Conservation (phyloP, 1,139 yeast genomes). For the Yamadazyma sp. region DNA sequence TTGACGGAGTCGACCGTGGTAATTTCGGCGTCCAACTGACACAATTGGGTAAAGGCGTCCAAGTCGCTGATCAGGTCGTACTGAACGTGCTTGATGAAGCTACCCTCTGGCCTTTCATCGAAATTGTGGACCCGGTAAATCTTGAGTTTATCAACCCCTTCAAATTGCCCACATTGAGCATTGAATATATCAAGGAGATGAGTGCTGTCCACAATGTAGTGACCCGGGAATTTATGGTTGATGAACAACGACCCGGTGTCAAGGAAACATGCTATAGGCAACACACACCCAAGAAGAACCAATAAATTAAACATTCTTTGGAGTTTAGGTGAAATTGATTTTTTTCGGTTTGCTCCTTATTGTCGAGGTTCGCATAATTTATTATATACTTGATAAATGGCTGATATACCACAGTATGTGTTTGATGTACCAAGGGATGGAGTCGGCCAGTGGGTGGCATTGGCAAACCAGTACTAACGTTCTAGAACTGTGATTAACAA, state of each 20-base stretch:
- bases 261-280: conserved; percentile 11
- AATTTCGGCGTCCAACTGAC: conserved; percentile 9
- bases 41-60: conserved; percentile 15
- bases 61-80: conserved; percentile 24
- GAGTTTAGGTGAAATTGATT: background rate
- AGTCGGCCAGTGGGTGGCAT: too few relatives aligned
- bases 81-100: conserved; percentile 30
- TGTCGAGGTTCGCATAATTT: conserved; percentile 7
- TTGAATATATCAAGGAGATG: conserved; percentile 7
- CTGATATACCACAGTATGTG: conserved; percentile 16
- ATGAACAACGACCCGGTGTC: conserved; percentile 13
- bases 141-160: conserved; percentile 6
- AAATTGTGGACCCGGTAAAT: conserved; percentile 7
- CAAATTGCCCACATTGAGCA: conserved; percentile 6
- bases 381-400: conserved; percentile 10
- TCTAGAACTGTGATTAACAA: conserved; percentile 63
- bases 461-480: conserved; percentile 14
- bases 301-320: background rate
- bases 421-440: too few relatives aligned
- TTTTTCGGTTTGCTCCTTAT: conserved; percentile 3
- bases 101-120: conserved; percentile 10
- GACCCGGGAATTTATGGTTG: conserved; percentile 8
- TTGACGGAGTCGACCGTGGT: conserved; percentile 19
- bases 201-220: conserved; percentile 11
- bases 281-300: conserved; percentile 2